A percentile compares a stretch with the other conserved stretches of the same genome.
phyloP scores from a whole-genome alignment of 2,329 filamentous ascomycete genomes.

The Ophiostoma quercus region DNA sequence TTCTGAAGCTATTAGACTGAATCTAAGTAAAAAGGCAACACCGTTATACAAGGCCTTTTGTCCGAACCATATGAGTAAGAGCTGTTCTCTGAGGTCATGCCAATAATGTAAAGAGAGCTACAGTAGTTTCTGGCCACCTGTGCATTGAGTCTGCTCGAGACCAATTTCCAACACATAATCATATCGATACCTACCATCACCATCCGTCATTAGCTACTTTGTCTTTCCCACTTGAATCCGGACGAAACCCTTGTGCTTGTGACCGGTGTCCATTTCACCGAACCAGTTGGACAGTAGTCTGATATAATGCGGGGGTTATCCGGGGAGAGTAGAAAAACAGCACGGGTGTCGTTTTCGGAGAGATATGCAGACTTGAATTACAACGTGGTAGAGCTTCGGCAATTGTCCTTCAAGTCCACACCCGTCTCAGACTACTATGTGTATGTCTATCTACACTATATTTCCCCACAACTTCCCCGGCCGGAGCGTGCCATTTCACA shows the following conservation, averaged over 20 bases:
- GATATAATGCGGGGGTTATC: neutral
- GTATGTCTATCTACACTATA: neutral
- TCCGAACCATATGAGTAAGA: neutral
- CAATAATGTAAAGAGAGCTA: neutral
- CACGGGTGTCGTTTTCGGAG: neutral
- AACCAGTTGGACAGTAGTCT: neutral
- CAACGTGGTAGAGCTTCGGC: neutral
- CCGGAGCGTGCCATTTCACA: slow-evolving; percentile 3
- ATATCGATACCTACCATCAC: neutral
- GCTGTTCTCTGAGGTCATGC: neutral
- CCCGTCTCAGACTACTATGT: neutral
- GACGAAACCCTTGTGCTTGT: neutral
- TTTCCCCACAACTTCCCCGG: neutral
- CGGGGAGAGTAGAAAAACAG: neutral
- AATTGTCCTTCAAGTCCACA: neutral
- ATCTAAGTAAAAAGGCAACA: neutral
- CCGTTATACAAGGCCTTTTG: neutral
- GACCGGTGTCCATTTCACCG: slow-evolving; percentile 4
- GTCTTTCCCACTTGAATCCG: neutral
- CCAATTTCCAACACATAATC: neutral
- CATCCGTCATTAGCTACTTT: neutral
- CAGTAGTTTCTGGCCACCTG: neutral
- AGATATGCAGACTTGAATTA: neutral
- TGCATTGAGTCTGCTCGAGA: neutral
- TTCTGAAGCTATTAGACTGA: neutral